Base-by-base conservation (phyloP, 1,284 basidiomycete species). In the Trichosporon coremiiforme region DNA sequence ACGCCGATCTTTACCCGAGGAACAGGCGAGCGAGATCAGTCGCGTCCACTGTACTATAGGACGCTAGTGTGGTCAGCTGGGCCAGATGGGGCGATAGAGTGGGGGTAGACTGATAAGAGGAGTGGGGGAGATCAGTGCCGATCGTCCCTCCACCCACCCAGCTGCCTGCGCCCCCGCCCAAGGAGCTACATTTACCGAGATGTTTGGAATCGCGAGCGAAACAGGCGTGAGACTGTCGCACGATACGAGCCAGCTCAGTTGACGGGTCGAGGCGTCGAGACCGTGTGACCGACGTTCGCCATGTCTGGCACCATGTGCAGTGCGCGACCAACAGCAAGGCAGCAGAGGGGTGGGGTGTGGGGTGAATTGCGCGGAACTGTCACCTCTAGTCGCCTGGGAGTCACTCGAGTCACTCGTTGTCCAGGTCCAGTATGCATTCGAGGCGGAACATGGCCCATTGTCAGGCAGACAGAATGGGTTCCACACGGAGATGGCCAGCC, bases 1-100 rank as follows among this genome's bases (percentile, higher is more conserved):
- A 25, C 50, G 50, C 20, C 50, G 50, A 53, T 22, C 47, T 53
- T 53, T 53, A 53, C 47, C 47, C 47, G 47, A 53, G 20, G 47
- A 53, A 53, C n/a, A 53, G 47, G 47, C 47, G 47, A 53, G 47
- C 47, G n/a, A 53, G 47, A 22, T 53, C 50, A 53, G 50, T 53
- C 50, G 50, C 50, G 50, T 53, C 50, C 17, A 50, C 2, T 25
- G 25, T 25, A 25, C 25, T 25, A 25, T 25, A 25, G 25, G 25
- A 25, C 25, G 25, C 25, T 25, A 25, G 25, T 53, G 50, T 53
- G 20, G 50, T 6, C 50, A 25, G 25, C 25, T 25, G 25, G 25
- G 25, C 25, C 20, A 53, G 41, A 8, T 20, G 22, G 20, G 22
- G 45, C 20, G 15, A 25, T 17, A 53, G 20, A 17, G 50, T 53